Evolutionary conservation across 352 stramenopile genomes (phyloP).

Genomic region (Albugo laibachii): DNA sequence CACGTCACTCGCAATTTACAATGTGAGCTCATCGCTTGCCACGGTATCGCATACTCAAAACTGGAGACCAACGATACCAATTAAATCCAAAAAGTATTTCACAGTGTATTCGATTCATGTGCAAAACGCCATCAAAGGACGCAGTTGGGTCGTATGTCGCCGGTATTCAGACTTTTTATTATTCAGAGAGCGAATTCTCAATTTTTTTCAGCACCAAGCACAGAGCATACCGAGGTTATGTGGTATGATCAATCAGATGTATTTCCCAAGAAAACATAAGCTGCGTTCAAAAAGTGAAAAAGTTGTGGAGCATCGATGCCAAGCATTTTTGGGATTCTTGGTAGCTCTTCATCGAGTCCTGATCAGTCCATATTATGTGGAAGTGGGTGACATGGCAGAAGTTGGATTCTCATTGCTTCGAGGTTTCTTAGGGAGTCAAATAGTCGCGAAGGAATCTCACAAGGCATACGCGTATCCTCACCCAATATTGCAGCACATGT

Average conservation of each 20-base stretch:
- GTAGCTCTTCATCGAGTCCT: slow-evolving; percentile 37
- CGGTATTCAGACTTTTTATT: slow-evolving; percentile 42
- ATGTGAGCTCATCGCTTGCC: slow-evolving; percentile 19
- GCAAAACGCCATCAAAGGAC: slow-evolving; percentile 48
- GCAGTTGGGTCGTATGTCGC: slow-evolving; percentile 50
- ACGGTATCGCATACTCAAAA: slow-evolving; percentile 11
- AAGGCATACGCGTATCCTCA: slow-evolving; percentile 33
- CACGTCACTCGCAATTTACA: slow-evolving; percentile 34
- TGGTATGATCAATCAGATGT: slow-evolving; percentile 22
- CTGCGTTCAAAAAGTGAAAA: slow-evolving; percentile 28
- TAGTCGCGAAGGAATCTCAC: slow-evolving; percentile 31
- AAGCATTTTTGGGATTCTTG: slow-evolving; percentile 45
- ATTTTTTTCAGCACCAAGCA: slow-evolving; percentile 32
- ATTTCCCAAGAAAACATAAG: slow-evolving; percentile 51
- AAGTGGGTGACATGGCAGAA: slow-evolving; percentile 28
- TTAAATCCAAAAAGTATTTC: slow-evolving; percentile 13
- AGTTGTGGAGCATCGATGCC: slow-evolving; percentile 33
- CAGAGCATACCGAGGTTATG: slow-evolving; percentile 29
- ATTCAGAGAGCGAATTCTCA: slow-evolving; percentile 23
- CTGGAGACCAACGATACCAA: neutral
- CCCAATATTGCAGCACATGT: slow-evolving; percentile 22
- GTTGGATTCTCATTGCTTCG: slow-evolving; percentile 43
- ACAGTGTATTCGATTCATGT: slow-evolving; percentile 42
- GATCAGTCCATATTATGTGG: slow-evolving; percentile 34
- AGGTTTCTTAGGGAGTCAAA: slow-evolving; percentile 35